These are phyloP conservation scores for Globisporangium splendens DNA, from an alignment of 352 stramenopile genomes.

Conservation along the genomic window DNA sequence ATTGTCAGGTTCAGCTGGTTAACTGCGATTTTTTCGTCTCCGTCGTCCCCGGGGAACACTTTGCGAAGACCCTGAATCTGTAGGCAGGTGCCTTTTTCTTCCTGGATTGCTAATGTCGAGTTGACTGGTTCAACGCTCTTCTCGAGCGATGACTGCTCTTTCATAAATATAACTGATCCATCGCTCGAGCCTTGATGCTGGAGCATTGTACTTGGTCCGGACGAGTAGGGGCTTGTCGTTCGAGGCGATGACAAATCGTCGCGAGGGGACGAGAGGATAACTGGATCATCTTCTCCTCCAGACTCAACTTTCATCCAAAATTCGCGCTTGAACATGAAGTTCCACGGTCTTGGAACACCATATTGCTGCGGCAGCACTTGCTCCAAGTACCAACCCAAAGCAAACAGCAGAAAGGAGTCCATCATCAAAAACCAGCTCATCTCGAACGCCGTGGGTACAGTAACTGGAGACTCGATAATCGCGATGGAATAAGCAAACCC, in stretches of 20 bases:
- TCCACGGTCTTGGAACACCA: slow-evolving; percentile 81
- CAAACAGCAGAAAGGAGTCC: slow-evolving; percentile 79
- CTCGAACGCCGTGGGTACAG: slow-evolving; percentile 32
- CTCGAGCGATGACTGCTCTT: slow-evolving; percentile 2
- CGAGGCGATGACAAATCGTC: slow-evolving; percentile 13
- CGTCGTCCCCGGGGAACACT: slow-evolving; percentile 56
- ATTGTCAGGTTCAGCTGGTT: slow-evolving; percentile 86
- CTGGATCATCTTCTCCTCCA: slow-evolving; percentile 20
- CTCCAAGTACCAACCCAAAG: slow-evolving; percentile 90
- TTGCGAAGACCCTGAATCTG: slow-evolving; percentile 27
- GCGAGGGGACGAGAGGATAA: slow-evolving; percentile 4
- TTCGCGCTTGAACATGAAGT: slow-evolving; percentile 76
- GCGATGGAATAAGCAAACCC: slow-evolving; percentile 58
- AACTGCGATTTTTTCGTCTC: slow-evolving; percentile 78
- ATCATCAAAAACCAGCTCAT: slow-evolving; percentile 68
- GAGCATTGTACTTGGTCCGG: slow-evolving; percentile 13
- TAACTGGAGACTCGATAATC: slow-evolving; percentile 25
- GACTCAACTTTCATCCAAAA: slow-evolving; percentile 28
- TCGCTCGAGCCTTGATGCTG: slow-evolving; percentile 2
- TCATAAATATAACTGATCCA: slow-evolving; percentile 19
- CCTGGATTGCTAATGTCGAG: slow-evolving; percentile 23
- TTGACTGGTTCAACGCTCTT: slow-evolving; percentile 22
- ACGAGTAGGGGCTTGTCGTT: slow-evolving; percentile 21
- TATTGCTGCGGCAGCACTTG: slow-evolving; percentile 90
- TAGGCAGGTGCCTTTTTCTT: slow-evolving; percentile 22